Evolutionary conservation across 2,329 filamentous ascomycete species (phyloP).

Genomic region (Hymenoscyphus albidus): DNA sequence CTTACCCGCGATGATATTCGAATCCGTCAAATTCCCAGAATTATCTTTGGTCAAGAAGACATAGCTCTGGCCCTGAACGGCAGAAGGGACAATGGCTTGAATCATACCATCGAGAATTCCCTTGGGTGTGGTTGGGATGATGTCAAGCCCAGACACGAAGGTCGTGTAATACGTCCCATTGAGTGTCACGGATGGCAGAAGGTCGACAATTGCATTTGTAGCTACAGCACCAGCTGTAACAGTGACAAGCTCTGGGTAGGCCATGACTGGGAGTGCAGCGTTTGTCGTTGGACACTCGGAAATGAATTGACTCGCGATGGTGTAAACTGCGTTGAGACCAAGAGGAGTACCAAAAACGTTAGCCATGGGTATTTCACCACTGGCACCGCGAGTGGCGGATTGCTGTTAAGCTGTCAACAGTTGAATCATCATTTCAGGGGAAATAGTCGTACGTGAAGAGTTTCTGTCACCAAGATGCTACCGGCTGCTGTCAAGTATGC

Average conservation of each 20-base stretch:
- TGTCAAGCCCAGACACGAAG: conserved; percentile 33
- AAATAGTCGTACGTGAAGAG: conserved; percentile 46
- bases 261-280: conserved; percentile 53
- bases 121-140: conserved; percentile 37
- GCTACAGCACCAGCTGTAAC: conserved; percentile 25
- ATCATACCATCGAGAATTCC: conserved; percentile 30
- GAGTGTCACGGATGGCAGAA: conserved; percentile 28
- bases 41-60: conserved; percentile 40
- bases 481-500: conserved; percentile 59
- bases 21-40: conserved; percentile 36
- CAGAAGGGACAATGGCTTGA: conserved; percentile 32
- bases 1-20: conserved; percentile 38
- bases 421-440: background rate
- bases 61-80: conserved; percentile 39
- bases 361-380: conserved; percentile 50
- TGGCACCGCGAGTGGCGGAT: conserved; percentile 52
- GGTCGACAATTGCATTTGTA: conserved; percentile 24
- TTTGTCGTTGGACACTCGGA: conserved; percentile 52
- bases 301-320: conserved; percentile 61
- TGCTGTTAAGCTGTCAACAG: conserved; percentile 33
- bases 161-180: conserved; percentile 35
- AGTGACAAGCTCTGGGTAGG: conserved; percentile 49
- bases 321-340: conserved; percentile 56
- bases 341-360: conserved; percentile 59
- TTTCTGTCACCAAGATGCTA: conserved; percentile 62